Evolutionary conservation across 768 basidiomycete genomes (phyloP), one percentile per base, ranked within the genome.

Genomic region (Sporobolomyces phaffii): DNA sequence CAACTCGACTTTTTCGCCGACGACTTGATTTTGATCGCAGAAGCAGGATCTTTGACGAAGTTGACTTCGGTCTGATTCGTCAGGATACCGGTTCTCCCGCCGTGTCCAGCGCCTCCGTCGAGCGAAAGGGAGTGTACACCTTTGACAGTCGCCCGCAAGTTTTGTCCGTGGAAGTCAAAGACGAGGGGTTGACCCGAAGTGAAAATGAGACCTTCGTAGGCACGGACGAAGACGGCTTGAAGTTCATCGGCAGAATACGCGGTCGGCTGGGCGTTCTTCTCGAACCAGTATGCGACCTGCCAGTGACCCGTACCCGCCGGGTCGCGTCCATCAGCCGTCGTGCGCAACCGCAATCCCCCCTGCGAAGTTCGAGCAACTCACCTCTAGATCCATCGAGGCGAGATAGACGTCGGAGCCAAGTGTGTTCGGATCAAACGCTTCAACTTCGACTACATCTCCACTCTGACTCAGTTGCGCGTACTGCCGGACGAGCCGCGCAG

Each of bases 21-120:
- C 33, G 90, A 86, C 79, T 92, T 97, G 75, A 99, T 81, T 79
- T 88, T 93, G 78, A 99, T 91, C 8, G 81, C 76, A 74, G 87
- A 90, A 47, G 84, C 81, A 0, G 86, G 81, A 1, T 88, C 89
- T 78, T 94, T 96, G 78, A 91, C 80, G 78, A 96, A 84, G 2
- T 85, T 89, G 34, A 98, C 80, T 71, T 96, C 92, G n/a, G 91
- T 94, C 77, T 88, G 88, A 64, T 88, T 86, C 84, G 93, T 91
- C 49, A 93, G 66, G 34, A 97, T 83, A 22, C 92, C 93, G 66
- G 84, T 84, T 49, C 50, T 49, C 26, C 29, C 41, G 15, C 67
- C 78, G 66, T 54, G 75, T 68, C 43, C 81, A 79, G 68, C 82
- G 77, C 65, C 82, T 77, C 78, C 86, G 81, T 73, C 74, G 17